phyloP scores from a whole-genome alignment of 2,329 filamentous ascomycete genomes.

The Exophiala lecanii-corni region DNA sequence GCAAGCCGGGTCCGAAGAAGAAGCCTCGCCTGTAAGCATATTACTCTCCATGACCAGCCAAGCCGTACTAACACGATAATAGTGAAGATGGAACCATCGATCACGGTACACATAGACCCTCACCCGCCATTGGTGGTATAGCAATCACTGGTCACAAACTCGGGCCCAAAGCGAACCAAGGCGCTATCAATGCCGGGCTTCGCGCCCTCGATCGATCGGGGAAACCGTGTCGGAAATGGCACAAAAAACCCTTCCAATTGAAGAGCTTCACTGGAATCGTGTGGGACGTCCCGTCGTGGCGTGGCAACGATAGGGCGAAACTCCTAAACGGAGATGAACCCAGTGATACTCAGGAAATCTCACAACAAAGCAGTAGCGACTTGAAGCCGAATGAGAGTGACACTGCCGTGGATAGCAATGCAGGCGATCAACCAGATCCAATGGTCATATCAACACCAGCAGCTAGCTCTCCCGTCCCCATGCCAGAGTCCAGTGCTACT shows the following conservation, averaged over 20 bases:
- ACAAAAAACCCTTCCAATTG: constrained; percentile 72
- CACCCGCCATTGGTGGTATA: constrained; percentile 50
- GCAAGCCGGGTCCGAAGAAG: constrained; percentile 95
- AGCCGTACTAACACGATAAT: constrained; percentile 9
- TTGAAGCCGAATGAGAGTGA: constrained; percentile 54
- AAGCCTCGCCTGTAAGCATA: constrained; percentile 71
- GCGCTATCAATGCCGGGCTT: constrained; percentile 93
- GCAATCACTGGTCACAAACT: constrained; percentile 63
- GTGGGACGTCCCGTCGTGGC: constrained; percentile 82
- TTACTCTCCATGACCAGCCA: constrained; percentile 3
- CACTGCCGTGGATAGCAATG: constrained; percentile 54
- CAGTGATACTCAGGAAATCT: constrained; percentile 54
- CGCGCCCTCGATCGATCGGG: constrained; percentile 89
- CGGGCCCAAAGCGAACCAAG: constrained; percentile 92
- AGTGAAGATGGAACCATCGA: constrained; percentile 51
- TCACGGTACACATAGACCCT: constrained; percentile 30
- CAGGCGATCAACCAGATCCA: constrained; percentile 42
- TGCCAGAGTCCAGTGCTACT: constrained; percentile 29
- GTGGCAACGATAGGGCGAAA: constrained; percentile 48
- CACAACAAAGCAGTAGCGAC: constrained; percentile 53
- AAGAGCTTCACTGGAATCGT: constrained; percentile 88
- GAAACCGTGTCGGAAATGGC: constrained; percentile 88
- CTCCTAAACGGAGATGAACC: constrained; percentile 48
- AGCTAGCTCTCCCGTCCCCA: constrained; percentile 50
- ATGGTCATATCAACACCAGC: constrained; percentile 43